Base-by-base conservation (phyloP, 2,329 filamentous ascomycete species). In the Ophiocordyceps sinensis region DNA sequence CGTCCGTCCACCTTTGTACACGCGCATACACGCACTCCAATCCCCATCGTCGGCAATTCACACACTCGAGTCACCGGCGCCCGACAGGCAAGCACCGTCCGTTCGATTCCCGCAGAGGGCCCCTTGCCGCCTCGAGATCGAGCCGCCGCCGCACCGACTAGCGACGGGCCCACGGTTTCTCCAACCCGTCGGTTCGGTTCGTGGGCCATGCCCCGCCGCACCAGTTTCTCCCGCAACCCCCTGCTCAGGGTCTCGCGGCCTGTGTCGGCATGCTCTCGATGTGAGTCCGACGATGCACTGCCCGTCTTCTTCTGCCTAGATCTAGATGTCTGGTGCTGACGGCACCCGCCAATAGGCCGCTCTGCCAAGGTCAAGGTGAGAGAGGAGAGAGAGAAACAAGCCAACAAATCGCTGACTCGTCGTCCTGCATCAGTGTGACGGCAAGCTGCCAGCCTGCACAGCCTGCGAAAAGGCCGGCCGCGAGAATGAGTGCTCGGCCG, bases 391-490 rank as follows among this genome's bases (percentile, higher is more conserved):
- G 42, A 50, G 29, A 19, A 3, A 19, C 19, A 19, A 7, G 9
- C 9, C 2, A 3, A 35, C 7, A 12, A 13, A 17, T 29, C 32
- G 21, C 19, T 40, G 23, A 40, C 23, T 36, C 19, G 11, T 15
- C 35, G 11, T 15, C 35, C 28, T 7, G 17, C n/a, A 26, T 9
- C 54, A 82, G 77, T 98, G 91, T 55, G 91, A 96, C 64, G 89
- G 91, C 46, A 95, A 95, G 61, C 68, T 96, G 31, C 91, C 91
- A 11, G 87, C 88, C 8, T 98, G 91, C 57, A 93, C 87, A 8
- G 89, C 89, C 15, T 96, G 91, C 57, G 89, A 95, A 61, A 88
- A 87, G 62, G 85, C 86, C 13, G 87, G 88, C 28, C 82, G 86
- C 46, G 79, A 84, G 42, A 79, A 72, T 45, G 87, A 93, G 57